Evolutionary conservation across 1,284 basidiomycete species (phyloP).

Genomic region (Chalciporus piperatoides): DNA sequence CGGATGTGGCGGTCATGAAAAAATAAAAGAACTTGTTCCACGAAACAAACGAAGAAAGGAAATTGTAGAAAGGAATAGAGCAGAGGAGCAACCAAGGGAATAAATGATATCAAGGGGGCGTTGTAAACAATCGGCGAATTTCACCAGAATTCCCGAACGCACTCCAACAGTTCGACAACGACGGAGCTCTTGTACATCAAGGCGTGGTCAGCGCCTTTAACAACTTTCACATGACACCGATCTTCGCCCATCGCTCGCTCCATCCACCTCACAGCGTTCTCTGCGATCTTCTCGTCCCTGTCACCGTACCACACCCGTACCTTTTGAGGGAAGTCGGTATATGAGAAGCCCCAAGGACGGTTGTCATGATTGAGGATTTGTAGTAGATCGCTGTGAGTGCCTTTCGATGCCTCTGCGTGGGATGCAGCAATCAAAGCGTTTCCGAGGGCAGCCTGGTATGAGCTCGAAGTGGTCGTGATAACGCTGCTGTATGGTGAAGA

Average conservation of each 20-base stretch:
- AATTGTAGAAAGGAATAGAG: constrained; percentile 25
- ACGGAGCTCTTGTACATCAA: constrained; percentile 89
- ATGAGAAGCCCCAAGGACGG: constrained; percentile 82
- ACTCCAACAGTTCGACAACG: constrained; percentile 85
- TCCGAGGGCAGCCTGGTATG: constrained; percentile 68
- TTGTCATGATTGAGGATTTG: constrained; percentile 87
- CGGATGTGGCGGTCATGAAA: constrained; percentile 3
- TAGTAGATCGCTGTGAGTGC: constrained; percentile 87
- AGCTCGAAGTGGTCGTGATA: constrained; percentile 36
- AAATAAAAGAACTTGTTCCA: constrained; percentile 16
- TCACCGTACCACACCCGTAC: constrained; percentile 93
- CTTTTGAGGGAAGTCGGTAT: constrained; percentile 71
- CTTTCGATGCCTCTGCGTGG: constrained; percentile 89
- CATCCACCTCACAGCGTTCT: constrained; percentile 88
- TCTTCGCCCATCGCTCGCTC: constrained; percentile 78
- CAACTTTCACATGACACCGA: constrained; percentile 73
- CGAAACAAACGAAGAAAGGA: constrained; percentile 4
- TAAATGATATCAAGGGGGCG: constrained; percentile 10
- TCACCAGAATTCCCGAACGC: constrained; percentile 58
- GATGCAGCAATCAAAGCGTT: constrained; percentile 91
- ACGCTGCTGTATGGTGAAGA: constrained; percentile 35
- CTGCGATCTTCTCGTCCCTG: constrained; percentile 88
- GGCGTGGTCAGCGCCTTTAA: constrained; percentile 86
- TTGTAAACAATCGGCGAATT: constrained; percentile 2
- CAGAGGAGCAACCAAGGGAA: constrained; percentile 5